Evolutionary conservation across 805 yeast genomes (phyloP), one percentile per base, ranked within the genome.

Genomic region (Lachancea waltii): DNA sequence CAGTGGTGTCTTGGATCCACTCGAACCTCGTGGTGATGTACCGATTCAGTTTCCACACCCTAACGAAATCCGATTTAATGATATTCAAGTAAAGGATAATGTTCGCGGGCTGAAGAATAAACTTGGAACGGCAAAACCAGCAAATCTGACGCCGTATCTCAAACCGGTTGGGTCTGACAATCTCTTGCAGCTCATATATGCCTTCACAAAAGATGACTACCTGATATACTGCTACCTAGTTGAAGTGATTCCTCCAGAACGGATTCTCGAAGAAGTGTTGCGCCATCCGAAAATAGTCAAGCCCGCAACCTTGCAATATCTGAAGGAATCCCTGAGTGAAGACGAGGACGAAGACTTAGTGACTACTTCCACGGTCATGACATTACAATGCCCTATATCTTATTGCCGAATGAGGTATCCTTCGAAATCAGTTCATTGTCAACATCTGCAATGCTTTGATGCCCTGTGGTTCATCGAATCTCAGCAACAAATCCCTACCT

Each of bases 361-460:
- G 5, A 80, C 84, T 24, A 75, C 81, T 17, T 72, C 81, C 1
- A 77, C 85, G 13, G 69, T 75, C 1, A 64, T 85, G 36, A 70
- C 86, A 13, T 64, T 92, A 41, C 75, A 73, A 45, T 89, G 95
- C 54, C 97, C 96, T 0, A 67, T 89, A 5, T 75, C 92, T 2
- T 80, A 75, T 51, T 68, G 75, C 7, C 70, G 84, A 40, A 81
- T 92, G 71, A 64, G 67, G 39, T 59, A 71, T 36, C 97, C 98
- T 0, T 75, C 78, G 1, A 74, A 85, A 47, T 77, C 95, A 1
- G 62, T 69, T 1, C 65, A 61, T 33, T 92, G 98, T 62, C 64
- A 71, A 24, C 98, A 92, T 60, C 63, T 86, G 11, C 90, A 84
- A 51, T 89, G 97, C 55, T 85, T 89, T 57, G 98, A 92, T 60